These are phyloP conservation scores for Penicillium mononematosum DNA, from an alignment of 495 filamentous ascomycete genomes.

Conservation along the genomic window DNA sequence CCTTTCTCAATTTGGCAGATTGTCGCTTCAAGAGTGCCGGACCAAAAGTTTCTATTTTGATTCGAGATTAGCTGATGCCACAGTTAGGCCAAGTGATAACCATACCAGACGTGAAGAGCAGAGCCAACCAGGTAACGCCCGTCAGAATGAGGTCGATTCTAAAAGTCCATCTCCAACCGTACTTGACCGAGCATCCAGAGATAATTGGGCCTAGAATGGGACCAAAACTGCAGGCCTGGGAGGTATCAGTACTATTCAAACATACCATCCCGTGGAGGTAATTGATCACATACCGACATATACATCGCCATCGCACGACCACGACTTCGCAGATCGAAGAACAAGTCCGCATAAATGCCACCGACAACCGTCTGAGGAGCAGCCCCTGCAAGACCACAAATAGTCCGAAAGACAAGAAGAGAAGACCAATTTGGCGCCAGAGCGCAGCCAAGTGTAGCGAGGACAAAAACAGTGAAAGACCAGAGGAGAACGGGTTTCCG, in stretches of 20 bases:
- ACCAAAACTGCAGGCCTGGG: constrained; percentile 61
- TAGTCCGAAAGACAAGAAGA: constrained; percentile 65
- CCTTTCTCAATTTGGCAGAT: constrained; percentile 61
- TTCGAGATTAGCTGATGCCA: neutral
- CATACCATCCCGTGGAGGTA: neutral
- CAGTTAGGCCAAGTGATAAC: constrained; percentile 2
- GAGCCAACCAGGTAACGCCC: constrained; percentile 41
- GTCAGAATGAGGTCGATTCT: constrained; percentile 61
- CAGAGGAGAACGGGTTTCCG: constrained; percentile 59
- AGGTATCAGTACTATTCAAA: constrained; percentile 8
- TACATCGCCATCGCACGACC: constrained; percentile 72
- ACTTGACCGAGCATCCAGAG: constrained; percentile 57
- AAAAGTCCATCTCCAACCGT: constrained; percentile 67
- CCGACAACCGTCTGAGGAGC: constrained; percentile 69
- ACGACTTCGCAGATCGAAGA: constrained; percentile 53
- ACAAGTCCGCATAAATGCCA: constrained; percentile 74
- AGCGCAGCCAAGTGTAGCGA: constrained; percentile 68
- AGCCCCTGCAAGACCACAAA: constrained; percentile 63
- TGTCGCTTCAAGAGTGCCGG: constrained; percentile 65
- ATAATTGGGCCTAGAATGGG: constrained; percentile 68
- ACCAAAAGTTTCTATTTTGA: constrained; percentile 61
- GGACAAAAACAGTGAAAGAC: constrained; percentile 61
- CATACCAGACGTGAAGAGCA: constrained; percentile 50
- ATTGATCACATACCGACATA: constrained; percentile 55
- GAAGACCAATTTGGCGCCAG: constrained; percentile 65